Conservation (phyloP, 2,329 filamentous ascomycete genomes). For the Venturia pyrina region DNA sequence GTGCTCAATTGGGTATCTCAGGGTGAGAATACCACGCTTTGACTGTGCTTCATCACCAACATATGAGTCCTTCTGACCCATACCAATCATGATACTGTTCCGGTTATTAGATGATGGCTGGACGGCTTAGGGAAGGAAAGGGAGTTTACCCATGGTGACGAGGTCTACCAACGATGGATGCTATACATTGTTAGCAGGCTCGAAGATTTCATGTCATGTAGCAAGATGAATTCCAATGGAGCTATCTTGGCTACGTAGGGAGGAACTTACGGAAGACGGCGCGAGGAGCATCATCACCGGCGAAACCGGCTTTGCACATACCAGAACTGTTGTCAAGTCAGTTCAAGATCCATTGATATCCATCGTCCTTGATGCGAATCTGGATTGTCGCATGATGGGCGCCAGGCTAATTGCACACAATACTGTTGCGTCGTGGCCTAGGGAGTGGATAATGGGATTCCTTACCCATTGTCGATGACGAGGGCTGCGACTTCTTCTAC, state of each 20-base stretch:
- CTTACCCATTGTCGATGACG: conserved; percentile 99
- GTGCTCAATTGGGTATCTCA: conserved; percentile 99
- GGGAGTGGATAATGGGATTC: conserved; percentile 29
- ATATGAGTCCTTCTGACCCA: conserved; percentile 99
- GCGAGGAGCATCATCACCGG: conserved; percentile 99
- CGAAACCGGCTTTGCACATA: conserved; percentile 99
- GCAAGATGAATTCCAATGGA: background rate
- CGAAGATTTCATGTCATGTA: background rate
- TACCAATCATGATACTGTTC: conserved; percentile 99
- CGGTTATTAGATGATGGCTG: background rate
- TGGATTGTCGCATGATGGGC: background rate
- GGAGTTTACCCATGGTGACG: conserved; percentile 88
- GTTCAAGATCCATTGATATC: conserved; percentile 20
- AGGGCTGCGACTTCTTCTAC: conserved; percentile 99
- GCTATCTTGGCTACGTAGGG: conserved; percentile 17
- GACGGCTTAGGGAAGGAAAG: conserved; percentile 15
- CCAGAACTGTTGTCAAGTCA: conserved; percentile 65
- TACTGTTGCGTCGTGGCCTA: conserved; percentile 12
- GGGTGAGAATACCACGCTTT: conserved; percentile 99
- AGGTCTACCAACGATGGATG: conserved; percentile 98
- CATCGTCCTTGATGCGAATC: conserved; percentile 23
- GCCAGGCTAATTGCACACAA: background rate
- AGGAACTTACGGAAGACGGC: conserved; percentile 96
- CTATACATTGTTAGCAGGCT: conserved; percentile 39
- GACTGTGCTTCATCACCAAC: conserved; percentile 99